Evolutionary conservation across 495 filamentous ascomycete species (phyloP), one percentile per base, ranked within the genome.

Genomic region (Xylaria telfairii): DNA sequence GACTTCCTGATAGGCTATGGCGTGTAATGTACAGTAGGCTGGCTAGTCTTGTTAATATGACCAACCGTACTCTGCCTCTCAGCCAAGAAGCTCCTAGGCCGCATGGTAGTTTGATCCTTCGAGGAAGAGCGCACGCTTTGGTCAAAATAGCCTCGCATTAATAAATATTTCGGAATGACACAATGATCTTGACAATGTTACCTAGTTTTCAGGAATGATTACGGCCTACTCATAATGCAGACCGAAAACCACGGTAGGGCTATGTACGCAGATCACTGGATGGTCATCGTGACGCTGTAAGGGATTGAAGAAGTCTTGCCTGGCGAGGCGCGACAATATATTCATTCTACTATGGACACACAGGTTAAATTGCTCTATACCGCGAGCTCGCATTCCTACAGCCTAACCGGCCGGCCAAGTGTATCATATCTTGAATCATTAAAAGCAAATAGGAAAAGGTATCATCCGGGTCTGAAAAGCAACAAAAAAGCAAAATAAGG

Each of bases 401-500:
- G 34, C 51, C 39, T 60, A 42, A 8, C 17, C 37, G 41, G 53
- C 5, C n/a, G 19, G 32, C 56, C 24, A n/a, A 49, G 39, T 60
- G 19, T 53, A 34, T 53, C 19, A 39, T 37, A 59, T 63, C 67
- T 63, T 28, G 42, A 39, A 69, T 46, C 30, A 53, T 69, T 13
- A 7, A 39, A 61, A 54, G 56, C 57, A 62, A 69, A 62, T 53
- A 10, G 28, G 44, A 62, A 69, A 62, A 69, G 67, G 67, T 69
- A 69, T 69, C 67, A 63, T 69, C 24, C 44, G 42, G 34, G n/a
- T 42, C 24, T 42, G 59, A 62, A 63, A 53, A 69, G 47, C 34
- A 63, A 37, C 24, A 69, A 68, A 59, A 67, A 41, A 69, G 67
- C 57, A 53, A 54, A n/a, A 64, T 59, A 39, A 46, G 46, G 17